Percentiles rank a stretch among this genome's conserved stretches.
Conservation (phyloP, 73 alveolate genomes). For the Strombidium stylifer region DNA sequence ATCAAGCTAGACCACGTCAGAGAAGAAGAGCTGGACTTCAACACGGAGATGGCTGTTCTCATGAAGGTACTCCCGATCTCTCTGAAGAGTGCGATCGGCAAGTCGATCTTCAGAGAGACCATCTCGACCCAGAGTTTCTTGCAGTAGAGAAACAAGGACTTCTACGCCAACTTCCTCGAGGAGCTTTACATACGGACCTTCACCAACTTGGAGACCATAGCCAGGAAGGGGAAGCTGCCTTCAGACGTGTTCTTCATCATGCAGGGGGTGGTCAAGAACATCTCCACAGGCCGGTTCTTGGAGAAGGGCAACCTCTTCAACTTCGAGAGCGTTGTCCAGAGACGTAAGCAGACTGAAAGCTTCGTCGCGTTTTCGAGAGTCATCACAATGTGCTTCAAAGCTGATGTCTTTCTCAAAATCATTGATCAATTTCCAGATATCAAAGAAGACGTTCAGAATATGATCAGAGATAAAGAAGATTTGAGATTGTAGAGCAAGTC, state of each 20-base stretch:
- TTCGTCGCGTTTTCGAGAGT: slow-evolving; percentile 25
- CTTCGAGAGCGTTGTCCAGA: background rate
- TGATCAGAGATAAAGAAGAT: no score
- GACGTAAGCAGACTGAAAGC: slow-evolving; percentile 14
- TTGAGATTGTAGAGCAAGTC: no score
- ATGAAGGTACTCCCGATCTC: slow-evolving; percentile 12
- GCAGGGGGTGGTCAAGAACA: slow-evolving; percentile 41
- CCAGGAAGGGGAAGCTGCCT: slow-evolving; percentile 12
- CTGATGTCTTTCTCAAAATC: background rate
- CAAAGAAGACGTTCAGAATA: no score
- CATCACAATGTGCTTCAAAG: slow-evolving; percentile 1
- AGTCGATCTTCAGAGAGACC: slow-evolving; percentile 49
- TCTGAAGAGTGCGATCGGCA: slow-evolving; percentile 21
- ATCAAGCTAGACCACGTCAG: background rate
- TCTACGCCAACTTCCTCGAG: slow-evolving; percentile 30
- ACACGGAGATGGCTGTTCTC: slow-evolving; percentile 13
- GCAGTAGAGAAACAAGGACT: slow-evolving; percentile 13
- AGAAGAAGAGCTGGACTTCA: slow-evolving; percentile 3
- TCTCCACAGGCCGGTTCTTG: background rate
- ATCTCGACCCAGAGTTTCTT: slow-evolving; percentile 25
- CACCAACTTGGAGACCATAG: slow-evolving; percentile 5
- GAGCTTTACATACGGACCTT: slow-evolving; percentile 29
- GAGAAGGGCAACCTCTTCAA: slow-evolving; percentile 8
- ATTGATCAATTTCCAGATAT: slow-evolving; percentile 19
- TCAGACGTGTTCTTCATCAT: slow-evolving; percentile 38